Percentiles rank a stretch among this genome's conserved stretches.
These are phyloP conservation scores for Trichaptum fuscoviolaceum DNA, from an alignment of 768 basidiomycete species.

Conservation along the genomic window DNA sequence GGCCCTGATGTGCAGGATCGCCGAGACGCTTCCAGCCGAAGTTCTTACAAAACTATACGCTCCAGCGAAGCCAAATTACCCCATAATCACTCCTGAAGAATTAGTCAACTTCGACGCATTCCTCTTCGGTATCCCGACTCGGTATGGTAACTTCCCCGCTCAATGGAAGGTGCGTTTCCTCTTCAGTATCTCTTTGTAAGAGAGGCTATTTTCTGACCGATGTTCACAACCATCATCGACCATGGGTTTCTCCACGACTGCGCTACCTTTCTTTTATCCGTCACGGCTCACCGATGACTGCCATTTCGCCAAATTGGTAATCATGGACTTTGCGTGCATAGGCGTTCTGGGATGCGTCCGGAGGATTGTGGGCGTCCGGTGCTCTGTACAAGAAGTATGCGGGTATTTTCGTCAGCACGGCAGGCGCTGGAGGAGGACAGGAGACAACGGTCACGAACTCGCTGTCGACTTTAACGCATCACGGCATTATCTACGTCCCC, in stretches of 20 bases:
- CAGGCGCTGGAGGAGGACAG: constrained; percentile 77
- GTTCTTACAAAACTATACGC: constrained; percentile 66
- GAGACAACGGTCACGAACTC: constrained; percentile 47
- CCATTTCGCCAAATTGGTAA: background rate
- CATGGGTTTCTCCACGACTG: background rate
- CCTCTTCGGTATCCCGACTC: constrained; percentile 73
- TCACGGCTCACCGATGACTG: background rate
- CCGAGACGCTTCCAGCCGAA: constrained; percentile 73
- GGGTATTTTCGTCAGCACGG: constrained; percentile 69
- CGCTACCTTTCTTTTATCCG: background rate
- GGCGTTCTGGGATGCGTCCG: constrained; percentile 76
- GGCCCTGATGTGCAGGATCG: constrained; percentile 40
- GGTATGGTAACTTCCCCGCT: constrained; percentile 75
- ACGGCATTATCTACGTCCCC: constrained; percentile 69
- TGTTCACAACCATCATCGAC: no score
- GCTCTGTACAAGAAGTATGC: constrained; percentile 70
- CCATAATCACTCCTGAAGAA: constrained; percentile 50
- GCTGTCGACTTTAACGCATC: constrained; percentile 61
- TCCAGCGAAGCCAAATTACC: constrained; percentile 66
- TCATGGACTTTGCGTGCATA: constrained; percentile 18
- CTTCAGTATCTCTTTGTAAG: background rate
- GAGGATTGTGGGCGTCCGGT: constrained; percentile 55
- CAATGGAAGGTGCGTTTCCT: constrained; percentile 61
- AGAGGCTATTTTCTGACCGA: background rate
- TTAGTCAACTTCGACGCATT: constrained; percentile 63